These are phyloP conservation scores for Epichloe baconii DNA, from an alignment of 2,329 filamentous ascomycete genomes.

Conservation along the genomic window DNA sequence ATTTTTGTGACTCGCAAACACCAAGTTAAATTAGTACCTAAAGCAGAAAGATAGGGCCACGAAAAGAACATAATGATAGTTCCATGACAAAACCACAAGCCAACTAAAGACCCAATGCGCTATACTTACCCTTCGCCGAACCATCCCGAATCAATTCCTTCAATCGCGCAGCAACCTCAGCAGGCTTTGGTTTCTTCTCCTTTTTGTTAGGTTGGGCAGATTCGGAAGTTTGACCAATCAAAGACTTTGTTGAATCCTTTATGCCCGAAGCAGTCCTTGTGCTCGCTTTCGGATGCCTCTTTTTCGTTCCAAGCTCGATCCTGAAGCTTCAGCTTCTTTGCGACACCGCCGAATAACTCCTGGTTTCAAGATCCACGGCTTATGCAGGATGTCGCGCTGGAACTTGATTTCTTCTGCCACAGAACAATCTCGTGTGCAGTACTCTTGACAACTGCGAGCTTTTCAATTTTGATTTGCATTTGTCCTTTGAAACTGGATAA, in stretches of 20 bases:
- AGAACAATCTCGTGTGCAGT: slow-evolving; percentile 45
- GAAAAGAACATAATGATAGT: background rate
- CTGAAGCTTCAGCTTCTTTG: slow-evolving; percentile 29
- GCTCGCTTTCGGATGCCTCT: slow-evolving; percentile 11
- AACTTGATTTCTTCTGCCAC: slow-evolving; percentile 44
- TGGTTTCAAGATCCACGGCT: slow-evolving; percentile 40
- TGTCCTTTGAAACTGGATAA: slow-evolving; percentile 33
- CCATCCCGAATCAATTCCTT: slow-evolving; percentile 16
- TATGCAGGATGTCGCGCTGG: slow-evolving; percentile 32
- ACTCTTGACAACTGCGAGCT: slow-evolving; percentile 31
- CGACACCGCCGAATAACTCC: slow-evolving; percentile 37
- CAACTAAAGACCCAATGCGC: slow-evolving; percentile 21
- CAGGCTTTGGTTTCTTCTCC: slow-evolving; percentile 1
- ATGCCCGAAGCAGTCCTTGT: background rate
- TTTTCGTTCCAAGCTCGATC: slow-evolving; percentile 15
- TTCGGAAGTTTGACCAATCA: slow-evolving; percentile 2
- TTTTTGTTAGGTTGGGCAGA: background rate
- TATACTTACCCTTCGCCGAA: slow-evolving; percentile 19
- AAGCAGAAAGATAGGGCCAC: background rate
- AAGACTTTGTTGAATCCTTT: background rate
- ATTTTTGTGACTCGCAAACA: background rate
- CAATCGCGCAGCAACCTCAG: slow-evolving; percentile 9
- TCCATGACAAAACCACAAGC: background rate
- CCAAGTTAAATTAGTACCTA: background rate
- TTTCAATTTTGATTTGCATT: slow-evolving; percentile 40